phyloP scores from a whole-genome alignment of 129 eudicot species.

The Centaurea solstitialis region DNA sequence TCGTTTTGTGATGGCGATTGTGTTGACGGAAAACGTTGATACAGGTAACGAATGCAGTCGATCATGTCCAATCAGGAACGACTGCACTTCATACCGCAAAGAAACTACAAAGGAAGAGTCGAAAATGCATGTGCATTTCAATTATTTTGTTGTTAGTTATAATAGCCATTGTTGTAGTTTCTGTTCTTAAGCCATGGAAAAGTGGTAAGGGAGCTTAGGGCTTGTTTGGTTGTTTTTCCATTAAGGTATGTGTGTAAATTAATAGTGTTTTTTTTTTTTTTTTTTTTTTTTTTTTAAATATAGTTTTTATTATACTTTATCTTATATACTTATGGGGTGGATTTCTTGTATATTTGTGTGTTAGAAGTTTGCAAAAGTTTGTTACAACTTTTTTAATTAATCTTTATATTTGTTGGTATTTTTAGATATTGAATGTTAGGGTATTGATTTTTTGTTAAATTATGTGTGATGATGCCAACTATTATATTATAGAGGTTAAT shows the following conservation, averaged over 20 bases:
- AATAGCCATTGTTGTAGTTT: slow-evolving; percentile 54
- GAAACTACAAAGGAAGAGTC: slow-evolving; percentile 76
- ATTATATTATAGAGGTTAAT: no score
- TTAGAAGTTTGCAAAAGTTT: background rate
- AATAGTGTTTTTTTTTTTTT: background rate
- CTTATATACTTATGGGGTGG: slow-evolving; percentile 2
- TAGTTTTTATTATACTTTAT: background rate
- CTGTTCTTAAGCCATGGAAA: slow-evolving; percentile 75
- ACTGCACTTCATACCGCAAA: slow-evolving; percentile 81
- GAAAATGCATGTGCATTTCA: slow-evolving; percentile 91
- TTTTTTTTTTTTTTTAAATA: background rate
- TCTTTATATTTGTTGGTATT: no score
- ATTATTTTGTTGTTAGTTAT: slow-evolving; percentile 64
- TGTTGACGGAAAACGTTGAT: slow-evolving; percentile 36
- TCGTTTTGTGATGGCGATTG: background rate
- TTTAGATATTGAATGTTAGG: background rate
- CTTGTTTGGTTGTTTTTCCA: background rate
- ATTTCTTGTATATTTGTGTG: slow-evolving; percentile 16
- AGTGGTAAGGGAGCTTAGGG: slow-evolving; percentile 61
- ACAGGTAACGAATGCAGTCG: slow-evolving; percentile 82
- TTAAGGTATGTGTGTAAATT: background rate
- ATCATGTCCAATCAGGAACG: slow-evolving; percentile 84
- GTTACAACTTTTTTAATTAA: no score
- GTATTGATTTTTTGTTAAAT: no score
- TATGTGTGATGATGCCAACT: background rate